These are phyloP conservation scores for Kodamaea restingae DNA, from an alignment of 805 yeast genomes.

Conservation along the genomic window DNA sequence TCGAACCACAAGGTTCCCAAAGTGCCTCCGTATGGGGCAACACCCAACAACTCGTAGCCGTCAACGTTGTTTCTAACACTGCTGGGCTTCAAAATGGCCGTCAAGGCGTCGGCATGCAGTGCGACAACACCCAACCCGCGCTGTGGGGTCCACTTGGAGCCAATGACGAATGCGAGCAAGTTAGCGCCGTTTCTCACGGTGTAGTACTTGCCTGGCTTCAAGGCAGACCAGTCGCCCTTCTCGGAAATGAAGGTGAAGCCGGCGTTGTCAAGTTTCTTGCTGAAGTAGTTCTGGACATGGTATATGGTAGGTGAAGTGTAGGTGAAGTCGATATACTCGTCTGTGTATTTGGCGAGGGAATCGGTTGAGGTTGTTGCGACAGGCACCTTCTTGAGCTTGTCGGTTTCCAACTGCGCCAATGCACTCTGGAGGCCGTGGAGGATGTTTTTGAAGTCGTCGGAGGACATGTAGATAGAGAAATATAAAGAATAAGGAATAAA, in stretches of 20 bases:
- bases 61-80: slow-evolving; percentile 59
- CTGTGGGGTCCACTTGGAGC: slow-evolving; percentile 59
- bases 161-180: slow-evolving; percentile 67
- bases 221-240: slow-evolving; percentile 48
- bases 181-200: slow-evolving; percentile 67
- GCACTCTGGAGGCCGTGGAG: slow-evolving; percentile 9
- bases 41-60: slow-evolving; percentile 76
- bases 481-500: too few species aligned
- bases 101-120: slow-evolving; percentile 71
- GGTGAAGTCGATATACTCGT: slow-evolving; percentile 68
- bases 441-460: slow-evolving; percentile 8
- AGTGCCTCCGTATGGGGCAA: slow-evolving; percentile 81
- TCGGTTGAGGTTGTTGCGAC: not conserved
- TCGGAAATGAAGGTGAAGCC: slow-evolving; percentile 70
- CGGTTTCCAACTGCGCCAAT: slow-evolving; percentile 6
- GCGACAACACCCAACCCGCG: slow-evolving; percentile 69
- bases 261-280: slow-evolving; percentile 43
- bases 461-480: not conserved
- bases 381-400: not conserved
- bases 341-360: slow-evolving; percentile 16
- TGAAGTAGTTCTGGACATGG: slow-evolving; percentile 60
- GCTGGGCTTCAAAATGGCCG: slow-evolving; percentile 67
- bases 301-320: slow-evolving; percentile 68
- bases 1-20: slow-evolving; percentile 69
- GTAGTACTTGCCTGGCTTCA: slow-evolving; percentile 55